These are phyloP conservation scores for Claviceps capensis DNA, from an alignment of 2,329 filamentous ascomycete species.

Conservation along the genomic window DNA sequence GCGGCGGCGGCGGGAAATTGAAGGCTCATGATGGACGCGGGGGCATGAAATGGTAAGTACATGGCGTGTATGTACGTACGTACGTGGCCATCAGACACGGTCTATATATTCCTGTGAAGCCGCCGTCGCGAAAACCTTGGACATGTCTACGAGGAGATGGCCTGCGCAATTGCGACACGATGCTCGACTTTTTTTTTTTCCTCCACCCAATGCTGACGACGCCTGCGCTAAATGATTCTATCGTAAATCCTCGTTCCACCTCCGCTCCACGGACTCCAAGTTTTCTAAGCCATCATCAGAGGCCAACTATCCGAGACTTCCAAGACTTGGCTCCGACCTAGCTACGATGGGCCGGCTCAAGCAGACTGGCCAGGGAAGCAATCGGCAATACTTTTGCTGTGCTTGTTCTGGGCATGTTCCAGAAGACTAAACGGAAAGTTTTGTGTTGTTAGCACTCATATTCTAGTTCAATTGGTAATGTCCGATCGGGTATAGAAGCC, in stretches of 20 bases:
- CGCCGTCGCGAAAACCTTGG: not conserved
- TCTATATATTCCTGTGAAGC: not conserved
- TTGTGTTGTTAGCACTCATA: not conserved
- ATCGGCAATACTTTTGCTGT: conserved; percentile 55
- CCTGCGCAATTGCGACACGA: too few species aligned
- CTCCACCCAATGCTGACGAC: conserved; percentile 1
- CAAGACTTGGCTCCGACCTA: not conserved
- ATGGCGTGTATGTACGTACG: not conserved
- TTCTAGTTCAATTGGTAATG: not conserved
- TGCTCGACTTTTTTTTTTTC: not conserved
- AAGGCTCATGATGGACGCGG: conserved; percentile 14
- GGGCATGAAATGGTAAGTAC: conserved; percentile 7
- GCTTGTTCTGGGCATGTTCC: conserved; percentile 64
- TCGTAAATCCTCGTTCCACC: conserved; percentile 1
- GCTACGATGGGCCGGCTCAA: not conserved
- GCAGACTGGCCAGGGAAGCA: conserved; percentile 47
- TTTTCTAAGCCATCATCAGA: too few species aligned
- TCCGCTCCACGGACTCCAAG: not conserved
- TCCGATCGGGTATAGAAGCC: not conserved
- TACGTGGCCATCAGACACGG: not conserved
- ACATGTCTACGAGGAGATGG: not conserved
- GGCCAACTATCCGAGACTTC: not conserved
- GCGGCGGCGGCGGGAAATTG: conserved; percentile 8
- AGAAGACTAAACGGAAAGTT: conserved; percentile 33
- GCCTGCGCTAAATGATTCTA: conserved; percentile 5